Conservation (phyloP, 2,329 filamentous ascomycete species). For the Didymella sp. region DNA sequence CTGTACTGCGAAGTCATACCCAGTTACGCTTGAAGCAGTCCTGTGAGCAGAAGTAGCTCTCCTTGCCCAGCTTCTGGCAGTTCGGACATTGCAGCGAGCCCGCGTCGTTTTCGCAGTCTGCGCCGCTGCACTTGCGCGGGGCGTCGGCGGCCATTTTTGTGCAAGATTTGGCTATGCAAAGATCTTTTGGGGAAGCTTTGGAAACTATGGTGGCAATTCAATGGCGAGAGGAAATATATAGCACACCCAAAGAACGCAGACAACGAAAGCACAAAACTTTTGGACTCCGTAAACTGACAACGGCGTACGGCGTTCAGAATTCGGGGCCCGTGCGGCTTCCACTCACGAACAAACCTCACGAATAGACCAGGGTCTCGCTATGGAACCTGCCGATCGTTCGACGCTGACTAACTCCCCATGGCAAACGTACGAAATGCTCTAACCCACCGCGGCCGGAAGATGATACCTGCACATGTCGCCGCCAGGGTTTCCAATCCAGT, state of each 20-base stretch:
- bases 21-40: conserved; percentile 99
- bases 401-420: conserved; percentile 29
- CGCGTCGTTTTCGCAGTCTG: conserved; percentile 86
- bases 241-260: not conserved
- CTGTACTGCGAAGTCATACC: conserved; percentile 63
- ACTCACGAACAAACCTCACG: not conserved
- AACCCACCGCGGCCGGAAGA: conserved; percentile 23
- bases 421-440: conserved; percentile 15
- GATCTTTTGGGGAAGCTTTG: not conserved
- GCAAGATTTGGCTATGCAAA: conserved; percentile 4
- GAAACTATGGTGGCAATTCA: not conserved
- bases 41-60: conserved; percentile 96
- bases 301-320: conserved; percentile 1
- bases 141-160: conserved; percentile 44
- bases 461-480: conserved; percentile 10
- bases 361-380: conserved; percentile 24
- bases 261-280: conserved; percentile 8
- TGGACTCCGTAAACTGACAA: conserved; percentile 3
- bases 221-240: conserved; percentile 8
- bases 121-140: conserved; percentile 77
- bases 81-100: conserved; percentile 90
- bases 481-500: conserved; percentile 5
- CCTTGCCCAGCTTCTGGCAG: conserved; percentile 87
- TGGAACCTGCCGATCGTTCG: conserved; percentile 21
- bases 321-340: not conserved